phyloP scores from a whole-genome alignment of 306 rosid species.

The Pueraria montana region DNA sequence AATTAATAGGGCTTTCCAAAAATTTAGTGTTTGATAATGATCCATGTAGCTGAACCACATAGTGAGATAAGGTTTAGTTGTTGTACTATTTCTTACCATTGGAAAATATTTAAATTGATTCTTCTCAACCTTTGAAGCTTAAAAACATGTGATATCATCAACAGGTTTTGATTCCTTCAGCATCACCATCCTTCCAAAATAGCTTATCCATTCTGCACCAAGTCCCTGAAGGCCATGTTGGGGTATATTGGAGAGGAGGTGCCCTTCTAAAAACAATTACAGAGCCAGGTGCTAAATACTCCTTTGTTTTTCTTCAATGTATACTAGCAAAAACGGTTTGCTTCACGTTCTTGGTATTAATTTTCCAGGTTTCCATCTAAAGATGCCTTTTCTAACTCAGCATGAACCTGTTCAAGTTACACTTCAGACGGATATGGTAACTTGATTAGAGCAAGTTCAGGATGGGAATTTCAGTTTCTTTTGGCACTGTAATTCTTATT shows the following conservation, averaged over 20 bases:
- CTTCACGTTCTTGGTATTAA: constrained; percentile 19
- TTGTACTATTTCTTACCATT: background rate
- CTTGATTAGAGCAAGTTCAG: constrained; percentile 32
- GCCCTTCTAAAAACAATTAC: constrained; percentile 86
- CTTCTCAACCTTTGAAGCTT: constrained; percentile 5
- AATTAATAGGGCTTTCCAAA: background rate
- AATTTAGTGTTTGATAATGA: background rate
- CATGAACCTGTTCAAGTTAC: constrained; percentile 93
- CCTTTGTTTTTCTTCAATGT: constrained; percentile 27
- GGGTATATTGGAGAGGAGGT: constrained; percentile 98
- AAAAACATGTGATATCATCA: constrained; percentile 37
- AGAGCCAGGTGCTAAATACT: constrained; percentile 69
- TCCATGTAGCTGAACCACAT: background rate
- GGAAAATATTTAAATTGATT: constrained; percentile 24
- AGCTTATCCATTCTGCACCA: constrained; percentile 80
- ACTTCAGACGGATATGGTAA: constrained; percentile 88
- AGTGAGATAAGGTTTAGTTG: constrained; percentile 5
- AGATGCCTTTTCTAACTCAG: constrained; percentile 85
- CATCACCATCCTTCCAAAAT: constrained; percentile 55
- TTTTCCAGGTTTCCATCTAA: constrained; percentile 83
- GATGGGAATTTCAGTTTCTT: constrained; percentile 17
- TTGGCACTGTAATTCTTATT: constrained; percentile 29
- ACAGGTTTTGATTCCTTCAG: constrained; percentile 69
- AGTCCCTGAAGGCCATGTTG: constrained; percentile 98
- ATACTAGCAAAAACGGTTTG: background rate